Conservation (phyloP, 1,284 basidiomycete genomes). For the Microbotryomycetes sp. region DNA sequence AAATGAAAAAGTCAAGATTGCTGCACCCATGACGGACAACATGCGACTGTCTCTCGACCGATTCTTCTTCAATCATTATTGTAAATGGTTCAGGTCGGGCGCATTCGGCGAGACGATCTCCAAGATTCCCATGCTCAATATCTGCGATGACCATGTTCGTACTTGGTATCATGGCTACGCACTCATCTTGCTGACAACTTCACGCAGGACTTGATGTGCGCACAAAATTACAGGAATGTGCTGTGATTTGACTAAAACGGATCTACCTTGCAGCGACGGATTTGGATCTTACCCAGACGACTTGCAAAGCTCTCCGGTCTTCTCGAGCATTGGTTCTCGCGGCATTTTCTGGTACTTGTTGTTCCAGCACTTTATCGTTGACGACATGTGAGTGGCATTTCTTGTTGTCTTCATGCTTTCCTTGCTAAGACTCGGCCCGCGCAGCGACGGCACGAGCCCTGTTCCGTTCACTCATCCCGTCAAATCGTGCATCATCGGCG, state of each 20-base stretch:
- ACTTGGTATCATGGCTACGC: too few relatives aligned
- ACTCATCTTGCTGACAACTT: not conserved
- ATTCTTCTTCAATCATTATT: slow-evolving; percentile 55
- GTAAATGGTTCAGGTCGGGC: slow-evolving; percentile 64
- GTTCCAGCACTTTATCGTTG: slow-evolving; percentile 75
- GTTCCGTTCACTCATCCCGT: slow-evolving; percentile 39
- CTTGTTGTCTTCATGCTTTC: not conserved
- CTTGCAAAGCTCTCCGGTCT: slow-evolving; percentile 67
- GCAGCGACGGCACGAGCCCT: slow-evolving; percentile 66
- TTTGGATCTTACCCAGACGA: slow-evolving; percentile 67
- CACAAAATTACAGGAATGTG: not conserved
- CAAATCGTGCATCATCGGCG: slow-evolving; percentile 56
- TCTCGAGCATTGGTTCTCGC: slow-evolving; percentile 40
- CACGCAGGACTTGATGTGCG: not conserved
- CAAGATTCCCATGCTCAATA: slow-evolving; percentile 64
- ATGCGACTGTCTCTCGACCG: slow-evolving; percentile 74
- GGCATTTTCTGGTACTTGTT: slow-evolving; percentile 80
- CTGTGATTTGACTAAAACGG: not conserved
- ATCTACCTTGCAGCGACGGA: slow-evolving; percentile 27
- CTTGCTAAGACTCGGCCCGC: slow-evolving; percentile 32
- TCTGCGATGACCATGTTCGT: slow-evolving; percentile 53
- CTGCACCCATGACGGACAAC: slow-evolving; percentile 56
- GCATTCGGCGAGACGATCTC: slow-evolving; percentile 89
- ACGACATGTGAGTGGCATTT: slow-evolving; percentile 32
- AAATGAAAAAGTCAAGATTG: slow-evolving; percentile 58